Percentiles rank a stretch among this genome's conserved stretches.
phyloP scores from a whole-genome alignment of 2,329 filamentous ascomycete species.

The Monilinia laxa region DNA sequence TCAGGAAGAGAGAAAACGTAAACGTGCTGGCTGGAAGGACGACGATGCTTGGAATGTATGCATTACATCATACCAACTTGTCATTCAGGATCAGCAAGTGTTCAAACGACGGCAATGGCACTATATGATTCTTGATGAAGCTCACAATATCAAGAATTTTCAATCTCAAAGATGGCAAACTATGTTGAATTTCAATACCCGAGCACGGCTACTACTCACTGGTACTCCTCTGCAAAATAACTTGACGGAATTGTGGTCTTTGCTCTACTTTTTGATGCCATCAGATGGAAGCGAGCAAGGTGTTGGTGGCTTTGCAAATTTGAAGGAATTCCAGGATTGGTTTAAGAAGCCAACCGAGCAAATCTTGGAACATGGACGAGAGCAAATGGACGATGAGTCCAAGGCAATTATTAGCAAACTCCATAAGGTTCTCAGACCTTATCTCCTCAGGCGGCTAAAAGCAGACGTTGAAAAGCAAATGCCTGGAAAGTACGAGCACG shows the following conservation, averaged over 20 bases:
- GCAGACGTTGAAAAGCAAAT: slow-evolving; percentile 98
- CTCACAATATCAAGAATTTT: slow-evolving; percentile 99
- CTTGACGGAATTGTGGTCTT: slow-evolving; percentile 91
- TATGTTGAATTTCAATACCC: slow-evolving; percentile 88
- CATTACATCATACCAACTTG: slow-evolving; percentile 96
- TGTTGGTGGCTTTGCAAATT: slow-evolving; percentile 84
- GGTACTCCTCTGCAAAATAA: slow-evolving; percentile 97
- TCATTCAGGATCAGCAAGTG: slow-evolving; percentile 88
- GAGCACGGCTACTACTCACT: slow-evolving; percentile 81
- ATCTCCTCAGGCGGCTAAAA: slow-evolving; percentile 86
- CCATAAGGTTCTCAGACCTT: slow-evolving; percentile 90
- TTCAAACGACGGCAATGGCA: slow-evolving; percentile 94
- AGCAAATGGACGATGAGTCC: slow-evolving; percentile 92
- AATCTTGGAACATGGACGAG: slow-evolving; percentile 89
- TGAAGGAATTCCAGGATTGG: slow-evolving; percentile 96
- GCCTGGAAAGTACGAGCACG: slow-evolving; percentile 96
- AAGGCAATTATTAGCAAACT: slow-evolving; percentile 89
- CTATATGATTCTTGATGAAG: slow-evolving; percentile 97
- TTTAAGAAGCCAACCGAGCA: slow-evolving; percentile 94
- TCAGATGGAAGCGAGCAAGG: slow-evolving; percentile 72
- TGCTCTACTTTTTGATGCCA: slow-evolving; percentile 95
- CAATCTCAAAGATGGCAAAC: slow-evolving; percentile 97
- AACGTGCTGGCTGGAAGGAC: slow-evolving; percentile 90
- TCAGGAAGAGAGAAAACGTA: slow-evolving; percentile 85
- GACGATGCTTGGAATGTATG: slow-evolving; percentile 95